Evolutionary conservation across 768 basidiomycete genomes (phyloP).

Genomic region (Agrocybe praecox): DNA sequence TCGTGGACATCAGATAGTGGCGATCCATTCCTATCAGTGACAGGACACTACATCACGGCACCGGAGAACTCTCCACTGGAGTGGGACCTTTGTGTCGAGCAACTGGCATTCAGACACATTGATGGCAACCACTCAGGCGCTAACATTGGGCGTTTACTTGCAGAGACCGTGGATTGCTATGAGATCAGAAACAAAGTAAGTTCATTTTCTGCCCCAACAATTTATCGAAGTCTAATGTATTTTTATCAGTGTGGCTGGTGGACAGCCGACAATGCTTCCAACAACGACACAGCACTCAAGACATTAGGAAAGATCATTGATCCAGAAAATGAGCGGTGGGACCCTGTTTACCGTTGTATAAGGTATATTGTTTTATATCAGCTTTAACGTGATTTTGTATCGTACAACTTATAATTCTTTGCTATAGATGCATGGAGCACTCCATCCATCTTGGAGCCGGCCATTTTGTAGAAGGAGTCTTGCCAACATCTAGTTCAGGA

Average conservation of each 20-base stretch:
- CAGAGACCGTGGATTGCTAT: conserved; percentile 16
- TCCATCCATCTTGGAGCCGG: conserved; percentile 27
- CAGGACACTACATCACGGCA: conserved; percentile 18
- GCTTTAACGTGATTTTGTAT: no score
- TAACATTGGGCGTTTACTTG: conserved; percentile 18
- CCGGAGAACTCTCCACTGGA: conserved; percentile 9
- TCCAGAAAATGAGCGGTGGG: conserved; percentile 16
- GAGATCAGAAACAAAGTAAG: conserved; percentile 22
- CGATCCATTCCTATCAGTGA: conserved; percentile 19
- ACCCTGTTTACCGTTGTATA: conserved; percentile 18
- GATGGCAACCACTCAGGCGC: conserved; percentile 16
- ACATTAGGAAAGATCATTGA: conserved; percentile 18
- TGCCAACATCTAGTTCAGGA: background rate
- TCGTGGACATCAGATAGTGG: conserved; percentile 19
- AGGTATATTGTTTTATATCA: conserved; percentile 18
- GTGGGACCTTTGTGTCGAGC: conserved; percentile 17
- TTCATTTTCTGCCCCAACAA: no score
- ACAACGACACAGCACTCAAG: conserved; percentile 26
- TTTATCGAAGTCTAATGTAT: no score
- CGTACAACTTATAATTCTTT: no score
- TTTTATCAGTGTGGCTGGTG: conserved; percentile 28
- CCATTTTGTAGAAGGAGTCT: conserved; percentile 26
- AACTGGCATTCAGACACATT: conserved; percentile 12
- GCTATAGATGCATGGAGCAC: conserved; percentile 37
- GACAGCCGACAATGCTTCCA: conserved; percentile 29